These are phyloP conservation scores for Lavandula angustifolia DNA, from an alignment of 257 asterid species.

Conservation along the genomic window DNA sequence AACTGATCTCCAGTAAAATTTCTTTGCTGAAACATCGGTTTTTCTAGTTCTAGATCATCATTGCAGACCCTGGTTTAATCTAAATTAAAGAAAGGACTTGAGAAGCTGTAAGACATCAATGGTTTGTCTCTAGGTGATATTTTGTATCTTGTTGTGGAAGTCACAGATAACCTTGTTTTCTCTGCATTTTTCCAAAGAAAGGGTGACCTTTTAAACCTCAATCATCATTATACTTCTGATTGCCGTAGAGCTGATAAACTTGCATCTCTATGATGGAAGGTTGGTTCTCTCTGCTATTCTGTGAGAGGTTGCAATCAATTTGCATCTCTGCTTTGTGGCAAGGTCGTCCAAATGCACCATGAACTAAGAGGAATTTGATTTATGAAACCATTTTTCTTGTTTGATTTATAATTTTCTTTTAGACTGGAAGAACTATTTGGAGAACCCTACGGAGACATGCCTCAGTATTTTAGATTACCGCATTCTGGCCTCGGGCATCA, in stretches of 20 bases:
- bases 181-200: neutral
- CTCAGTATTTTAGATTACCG: neutral
- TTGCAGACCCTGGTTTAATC: neutral
- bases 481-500: neutral
- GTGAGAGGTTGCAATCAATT: neutral
- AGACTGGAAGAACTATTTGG: neutral
- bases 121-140: neutral
- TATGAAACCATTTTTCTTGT: neutral
- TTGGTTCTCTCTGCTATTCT: constrained; percentile 2
- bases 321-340: constrained; percentile 9
- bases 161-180: neutral
- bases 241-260: neutral
- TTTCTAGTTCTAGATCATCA: neutral
- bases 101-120: too few relatives aligned
- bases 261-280: constrained; percentile 4
- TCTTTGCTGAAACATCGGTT: neutral
- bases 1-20: neutral
- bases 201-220: neutral
- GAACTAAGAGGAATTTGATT: neutral
- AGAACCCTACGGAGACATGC: neutral
- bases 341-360: neutral
- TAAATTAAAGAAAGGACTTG: neutral
- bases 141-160: too few relatives aligned
- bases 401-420: neutral
- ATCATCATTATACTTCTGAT: neutral